A percentile compares a stretch with the other conserved stretches of the same genome.
These are phyloP conservation scores for Wickerhamiella kurtzmanii DNA, from an alignment of 805 yeast species.

Conservation along the genomic window DNA sequence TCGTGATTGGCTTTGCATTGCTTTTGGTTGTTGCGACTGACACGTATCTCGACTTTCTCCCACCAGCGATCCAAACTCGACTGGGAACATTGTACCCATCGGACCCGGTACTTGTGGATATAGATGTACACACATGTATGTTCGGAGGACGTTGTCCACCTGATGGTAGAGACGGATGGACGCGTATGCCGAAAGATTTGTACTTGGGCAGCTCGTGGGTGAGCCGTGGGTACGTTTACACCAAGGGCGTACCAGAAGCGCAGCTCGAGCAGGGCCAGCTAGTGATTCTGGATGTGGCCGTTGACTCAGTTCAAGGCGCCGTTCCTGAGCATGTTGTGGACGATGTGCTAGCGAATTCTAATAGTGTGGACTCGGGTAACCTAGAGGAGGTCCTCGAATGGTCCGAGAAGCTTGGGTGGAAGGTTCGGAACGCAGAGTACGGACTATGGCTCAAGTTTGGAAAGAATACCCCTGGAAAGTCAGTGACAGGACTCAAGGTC, in stretches of 20 bases:
- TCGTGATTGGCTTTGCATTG: slow-evolving; percentile 8
- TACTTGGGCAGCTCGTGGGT: slow-evolving; percentile 34
- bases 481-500: slow-evolving; percentile 49
- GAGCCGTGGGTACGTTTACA: slow-evolving; percentile 29
- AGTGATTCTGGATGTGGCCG: slow-evolving; percentile 16
- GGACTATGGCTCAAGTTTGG: slow-evolving; percentile 55
- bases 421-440: slow-evolving; percentile 18
- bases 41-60: slow-evolving; percentile 27
- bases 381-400: slow-evolving; percentile 7
- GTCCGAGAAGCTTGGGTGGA: slow-evolving; percentile 26
- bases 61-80: slow-evolving; percentile 24
- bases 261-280: slow-evolving; percentile 27
- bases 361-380: slow-evolving; percentile 13
- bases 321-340: slow-evolving; percentile 16
- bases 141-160: slow-evolving; percentile 14
- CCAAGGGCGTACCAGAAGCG: slow-evolving; percentile 18
- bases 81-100: slow-evolving; percentile 34
- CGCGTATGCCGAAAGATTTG: slow-evolving; percentile 35
- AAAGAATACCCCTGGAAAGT: slow-evolving; percentile 23
- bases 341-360: slow-evolving; percentile 4
- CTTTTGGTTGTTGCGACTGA: slow-evolving; percentile 30
- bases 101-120: slow-evolving; percentile 30
- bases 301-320: slow-evolving; percentile 10
- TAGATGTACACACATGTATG: slow-evolving; percentile 28
- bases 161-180: slow-evolving; percentile 29